Evolutionary conservation across 2,329 filamentous ascomycete species (phyloP), one percentile per base, ranked within the genome.

Genomic region (Aspergillus brasiliensis): DNA sequence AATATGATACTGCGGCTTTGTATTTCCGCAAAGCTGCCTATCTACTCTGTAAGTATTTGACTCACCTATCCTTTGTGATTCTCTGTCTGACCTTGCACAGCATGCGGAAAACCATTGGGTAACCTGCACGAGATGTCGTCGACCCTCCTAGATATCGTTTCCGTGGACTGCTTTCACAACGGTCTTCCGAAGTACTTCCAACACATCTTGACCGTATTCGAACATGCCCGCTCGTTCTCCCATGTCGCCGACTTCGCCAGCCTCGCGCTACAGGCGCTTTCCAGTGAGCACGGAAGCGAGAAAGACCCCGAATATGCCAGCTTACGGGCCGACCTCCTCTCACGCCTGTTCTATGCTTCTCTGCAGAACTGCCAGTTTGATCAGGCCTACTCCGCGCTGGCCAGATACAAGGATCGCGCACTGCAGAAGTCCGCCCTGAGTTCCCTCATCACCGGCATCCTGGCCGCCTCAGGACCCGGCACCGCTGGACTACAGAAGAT

Each of bases 111-210:
- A 61, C 74, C 79, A 6, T 66, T 78, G 51, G 79, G 78, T 34
- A 77, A 80, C 60, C 69, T 81, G 31, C 75, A 78, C 48, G 74
- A 77, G 59, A 75, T 81, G 73, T 83, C 80, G 7, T 78, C 81
- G 46, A 86, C 87, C 8, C 84, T 97, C 13, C 82, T 98, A 21
- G 88, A 90, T 56, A 86, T 91, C 23, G 86, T 88, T 2, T 91
- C 97, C 65, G 89, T 88, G 11, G 80, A 82, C 56, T 80, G 73
- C 55, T 88, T 89, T 70, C 83, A 92, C 71, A 86, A 86, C 58
- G 95, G 94, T 1, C 82, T 93, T 42, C 85, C 91, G 5, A 88
- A 86, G 63, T 99, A 97, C 77, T 96, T 96, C 75, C 87, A 89
- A 44, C 95, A 99, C 73, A 85, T 98, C 53, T 85, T 93, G 11